Evolutionary conservation across 2,329 filamentous ascomycete genomes (phyloP).

Genomic region (Fusarium nelsonii): DNA sequence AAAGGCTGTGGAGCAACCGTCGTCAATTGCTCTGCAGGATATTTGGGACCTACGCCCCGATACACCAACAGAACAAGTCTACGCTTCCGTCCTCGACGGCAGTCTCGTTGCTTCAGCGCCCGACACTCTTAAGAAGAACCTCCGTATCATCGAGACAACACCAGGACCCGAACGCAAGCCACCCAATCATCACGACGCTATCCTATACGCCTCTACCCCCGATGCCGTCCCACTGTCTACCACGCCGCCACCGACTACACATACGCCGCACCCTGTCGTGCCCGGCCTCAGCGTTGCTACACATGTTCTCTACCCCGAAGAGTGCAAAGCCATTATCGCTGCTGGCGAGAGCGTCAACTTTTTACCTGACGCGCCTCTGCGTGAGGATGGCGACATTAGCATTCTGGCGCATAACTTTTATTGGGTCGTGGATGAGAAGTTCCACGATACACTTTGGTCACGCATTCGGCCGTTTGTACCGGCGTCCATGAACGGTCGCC

Average conservation of each 20-base stretch:
- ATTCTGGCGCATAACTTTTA: conserved; percentile 80
- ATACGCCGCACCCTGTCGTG: conserved; percentile 71
- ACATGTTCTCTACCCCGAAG: conserved; percentile 69
- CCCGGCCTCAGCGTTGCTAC: conserved; percentile 71
- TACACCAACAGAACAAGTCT: conserved; percentile 59
- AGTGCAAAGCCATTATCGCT: conserved; percentile 75
- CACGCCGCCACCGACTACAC: conserved; percentile 60
- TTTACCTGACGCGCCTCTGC: conserved; percentile 74
- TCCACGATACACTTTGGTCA: conserved; percentile 73
- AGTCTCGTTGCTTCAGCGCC: conserved; percentile 62
- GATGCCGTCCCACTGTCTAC: conserved; percentile 66
- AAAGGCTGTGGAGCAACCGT: conserved; percentile 49
- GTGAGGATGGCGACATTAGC: conserved; percentile 73
- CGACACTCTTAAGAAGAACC: conserved; percentile 53
- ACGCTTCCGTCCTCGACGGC: conserved; percentile 70
- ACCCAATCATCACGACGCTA: conserved; percentile 74
- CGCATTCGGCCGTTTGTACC: conserved; percentile 72
- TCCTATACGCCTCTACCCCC: conserved; percentile 71
- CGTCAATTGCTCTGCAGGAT: conserved; percentile 67
- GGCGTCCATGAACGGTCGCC: conserved; percentile 64
- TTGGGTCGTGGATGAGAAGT: conserved; percentile 74
- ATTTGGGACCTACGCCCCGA: conserved; percentile 70
- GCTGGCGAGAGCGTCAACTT: conserved; percentile 75
- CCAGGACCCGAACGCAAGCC: conserved; percentile 72
- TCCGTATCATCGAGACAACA: conserved; percentile 72